phyloP scores from a whole-genome alignment of 345 rosid genomes.

The Dimocarpus longan region DNA sequence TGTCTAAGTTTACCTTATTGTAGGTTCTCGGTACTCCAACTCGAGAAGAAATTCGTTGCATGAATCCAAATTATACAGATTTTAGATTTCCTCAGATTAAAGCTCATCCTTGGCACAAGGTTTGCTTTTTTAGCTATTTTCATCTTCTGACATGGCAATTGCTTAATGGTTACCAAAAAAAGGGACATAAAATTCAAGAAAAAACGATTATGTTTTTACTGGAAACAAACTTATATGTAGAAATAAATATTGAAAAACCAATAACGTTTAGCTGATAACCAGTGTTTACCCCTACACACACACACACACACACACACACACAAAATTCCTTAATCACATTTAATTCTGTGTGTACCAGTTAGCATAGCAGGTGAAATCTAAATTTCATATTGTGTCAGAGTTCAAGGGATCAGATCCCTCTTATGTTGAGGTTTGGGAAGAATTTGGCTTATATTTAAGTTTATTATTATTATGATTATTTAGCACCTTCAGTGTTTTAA shows the following conservation, averaged over 20 bases:
- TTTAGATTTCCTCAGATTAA: slow-evolving; percentile 77
- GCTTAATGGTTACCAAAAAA: slow-evolving; percentile 12
- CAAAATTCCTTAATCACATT: too few relatives aligned
- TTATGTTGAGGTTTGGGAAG: neutral
- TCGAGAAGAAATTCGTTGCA: slow-evolving; percentile 90
- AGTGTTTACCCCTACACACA: too few relatives aligned
- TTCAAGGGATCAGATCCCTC: neutral
- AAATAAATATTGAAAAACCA: too few relatives aligned
- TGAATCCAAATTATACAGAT: slow-evolving; percentile 85
- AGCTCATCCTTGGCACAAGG: slow-evolving; percentile 95
- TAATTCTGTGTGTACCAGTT: too few relatives aligned
- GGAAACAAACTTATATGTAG: too few relatives aligned
- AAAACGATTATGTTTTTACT: neutral
- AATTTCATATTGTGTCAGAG: neutral
- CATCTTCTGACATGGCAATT: neutral
- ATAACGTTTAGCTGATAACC: too few relatives aligned
- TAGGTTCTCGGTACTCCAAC: slow-evolving; percentile 94
- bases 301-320: too few relatives aligned
- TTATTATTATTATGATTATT: too few relatives aligned
- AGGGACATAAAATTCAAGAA: neutral
- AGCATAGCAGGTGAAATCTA: neutral
- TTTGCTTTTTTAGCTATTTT: slow-evolving; percentile 20
- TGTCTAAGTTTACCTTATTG: slow-evolving; percentile 22
- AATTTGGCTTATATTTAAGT: too few relatives aligned
- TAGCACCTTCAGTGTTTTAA: too few relatives aligned